Percentiles rank a stretch among this genome's conserved stretches.
These are phyloP conservation scores for Cercophora samala DNA, from an alignment of 495 filamentous ascomycete genomes.

Conservation along the genomic window DNA sequence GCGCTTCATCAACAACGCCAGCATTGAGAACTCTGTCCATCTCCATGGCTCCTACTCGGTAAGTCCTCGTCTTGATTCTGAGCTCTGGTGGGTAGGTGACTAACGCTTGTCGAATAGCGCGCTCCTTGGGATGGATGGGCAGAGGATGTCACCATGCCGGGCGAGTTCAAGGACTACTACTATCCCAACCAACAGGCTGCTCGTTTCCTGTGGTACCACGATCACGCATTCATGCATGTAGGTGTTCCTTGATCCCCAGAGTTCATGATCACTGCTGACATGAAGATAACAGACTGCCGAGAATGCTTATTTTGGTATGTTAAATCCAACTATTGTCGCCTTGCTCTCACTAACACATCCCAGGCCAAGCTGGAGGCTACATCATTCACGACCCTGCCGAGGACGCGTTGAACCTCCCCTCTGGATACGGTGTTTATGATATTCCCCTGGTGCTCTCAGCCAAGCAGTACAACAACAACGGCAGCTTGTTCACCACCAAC, in stretches of 20 bases:
- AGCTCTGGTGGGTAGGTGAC: not conserved
- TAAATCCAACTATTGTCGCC: not conserved
- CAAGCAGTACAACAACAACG: slow-evolving; percentile 49
- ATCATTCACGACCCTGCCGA: slow-evolving; percentile 45
- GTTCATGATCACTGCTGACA: no score
- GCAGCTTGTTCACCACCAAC: slow-evolving; percentile 40
- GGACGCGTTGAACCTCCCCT: slow-evolving; percentile 44
- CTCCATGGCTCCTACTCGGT: slow-evolving; percentile 52
- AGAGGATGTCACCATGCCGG: slow-evolving; percentile 46
- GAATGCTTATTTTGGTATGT: slow-evolving; percentile 49
- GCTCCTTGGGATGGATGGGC: slow-evolving; percentile 53
- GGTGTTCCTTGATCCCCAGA: no score
- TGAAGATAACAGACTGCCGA: slow-evolving; percentile 38
- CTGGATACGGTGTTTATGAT: slow-evolving; percentile 48
- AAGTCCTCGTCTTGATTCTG: not conserved
- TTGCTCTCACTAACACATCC: not conserved
- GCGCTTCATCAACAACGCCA: slow-evolving; percentile 50
- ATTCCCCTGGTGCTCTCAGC: slow-evolving; percentile 48
- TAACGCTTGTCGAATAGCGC: slow-evolving; percentile 15
- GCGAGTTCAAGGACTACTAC: slow-evolving; percentile 60
- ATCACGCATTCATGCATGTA: slow-evolving; percentile 42
- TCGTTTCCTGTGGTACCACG: slow-evolving; percentile 58
- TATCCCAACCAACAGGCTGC: slow-evolving; percentile 53
- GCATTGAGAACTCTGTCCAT: slow-evolving; percentile 43
- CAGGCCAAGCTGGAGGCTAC: slow-evolving; percentile 47